Evolutionary conservation across 305 asterid species (phyloP).

Genomic region (Fraxinus xanthoxyloides): DNA sequence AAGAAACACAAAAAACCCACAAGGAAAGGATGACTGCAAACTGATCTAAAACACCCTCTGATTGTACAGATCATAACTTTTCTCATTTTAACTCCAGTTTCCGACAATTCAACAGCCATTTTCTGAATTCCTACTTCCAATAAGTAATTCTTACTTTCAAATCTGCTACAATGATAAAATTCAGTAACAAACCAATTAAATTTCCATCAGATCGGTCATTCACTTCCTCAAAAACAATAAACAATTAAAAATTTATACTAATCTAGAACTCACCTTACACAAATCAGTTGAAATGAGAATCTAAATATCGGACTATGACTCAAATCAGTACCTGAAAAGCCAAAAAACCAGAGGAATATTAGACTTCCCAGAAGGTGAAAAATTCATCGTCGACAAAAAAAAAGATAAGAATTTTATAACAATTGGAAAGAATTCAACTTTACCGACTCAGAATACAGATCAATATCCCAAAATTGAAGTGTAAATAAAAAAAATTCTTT

Average conservation of each 20-base stretch:
- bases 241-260: background rate
- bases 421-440: background rate
- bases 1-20: constrained; percentile 44
- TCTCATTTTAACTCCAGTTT: constrained; percentile 39
- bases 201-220: constrained; percentile 17
- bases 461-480: constrained; percentile 1
- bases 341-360: background rate
- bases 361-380: constrained; percentile 1
- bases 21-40: constrained; percentile 57
- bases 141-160: constrained; percentile 13
- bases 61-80: constrained; percentile 39
- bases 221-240: constrained; percentile 6
- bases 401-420: background rate
- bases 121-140: constrained; percentile 18
- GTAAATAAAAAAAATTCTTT: background rate
- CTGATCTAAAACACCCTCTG: constrained; percentile 44
- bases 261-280: constrained; percentile 22
- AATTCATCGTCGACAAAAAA: background rate
- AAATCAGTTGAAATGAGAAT: background rate
- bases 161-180: constrained; percentile 26
- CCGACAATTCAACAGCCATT: constrained; percentile 34
- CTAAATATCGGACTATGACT: constrained; percentile 14
- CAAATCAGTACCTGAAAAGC: constrained; percentile 22
- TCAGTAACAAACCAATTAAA: background rate
- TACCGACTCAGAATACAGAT: constrained; percentile 25